Evolutionary conservation across 2,329 filamentous ascomycete species (phyloP).

Genomic region (Hymenoscyphus linearis): DNA sequence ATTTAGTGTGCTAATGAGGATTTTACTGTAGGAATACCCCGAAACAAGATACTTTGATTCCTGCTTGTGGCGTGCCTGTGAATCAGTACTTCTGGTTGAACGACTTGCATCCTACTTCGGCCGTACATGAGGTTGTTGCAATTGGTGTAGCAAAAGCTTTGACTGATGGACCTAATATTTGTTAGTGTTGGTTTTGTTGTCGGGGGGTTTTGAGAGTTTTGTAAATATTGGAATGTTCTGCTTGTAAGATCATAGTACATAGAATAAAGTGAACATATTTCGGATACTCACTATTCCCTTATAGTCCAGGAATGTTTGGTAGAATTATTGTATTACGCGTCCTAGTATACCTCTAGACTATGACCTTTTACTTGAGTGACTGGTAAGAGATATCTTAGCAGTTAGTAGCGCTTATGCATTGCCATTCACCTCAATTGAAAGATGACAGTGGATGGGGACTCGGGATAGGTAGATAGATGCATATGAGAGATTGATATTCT

Average conservation of each 20-base stretch:
- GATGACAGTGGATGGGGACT: neutral
- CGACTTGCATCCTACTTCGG: conserved; percentile 57
- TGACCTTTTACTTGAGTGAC: too few species aligned
- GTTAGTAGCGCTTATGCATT: neutral
- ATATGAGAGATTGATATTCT: too few species aligned
- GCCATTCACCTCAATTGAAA: neutral
- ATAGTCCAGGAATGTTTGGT: too few species aligned
- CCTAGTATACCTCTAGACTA: too few species aligned
- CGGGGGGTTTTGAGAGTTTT: neutral
- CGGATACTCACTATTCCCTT: too few species aligned
- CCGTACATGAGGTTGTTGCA: conserved; percentile 56
- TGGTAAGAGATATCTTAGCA: too few species aligned
- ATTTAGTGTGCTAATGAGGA: conserved; percentile 7
- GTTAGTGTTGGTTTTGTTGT: conserved; percentile 18
- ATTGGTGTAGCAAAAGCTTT: conserved; percentile 40
- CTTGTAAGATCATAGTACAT: too few species aligned
- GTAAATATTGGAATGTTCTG: neutral
- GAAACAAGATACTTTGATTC: conserved; percentile 35
- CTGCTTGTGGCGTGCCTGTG: conserved; percentile 48
- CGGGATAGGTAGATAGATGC: too few species aligned
- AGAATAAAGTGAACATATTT: neutral
- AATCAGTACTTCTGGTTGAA: conserved; percentile 64
- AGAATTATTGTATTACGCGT: too few species aligned
- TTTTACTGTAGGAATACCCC: conserved; percentile 40
- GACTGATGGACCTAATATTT: conserved; percentile 37